Evolutionary conservation across 192 early-diverging fungal species (phyloP).

Genomic region (Diversispora epigaea): DNA sequence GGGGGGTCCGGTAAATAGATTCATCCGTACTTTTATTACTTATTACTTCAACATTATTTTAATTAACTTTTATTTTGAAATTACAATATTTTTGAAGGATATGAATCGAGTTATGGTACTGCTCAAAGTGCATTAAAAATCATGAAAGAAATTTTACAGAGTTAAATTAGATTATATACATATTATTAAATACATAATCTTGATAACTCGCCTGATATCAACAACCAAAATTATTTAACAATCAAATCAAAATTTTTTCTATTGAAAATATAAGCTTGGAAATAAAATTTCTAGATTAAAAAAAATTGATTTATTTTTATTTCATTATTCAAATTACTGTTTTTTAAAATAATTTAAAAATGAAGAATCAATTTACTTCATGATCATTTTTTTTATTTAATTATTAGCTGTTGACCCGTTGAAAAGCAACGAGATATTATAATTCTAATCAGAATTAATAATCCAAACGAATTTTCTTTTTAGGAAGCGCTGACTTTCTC

Average conservation of each 20-base stretch:
- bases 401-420: neutral
- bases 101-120: conserved; percentile 63
- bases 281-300: conserved; percentile 11
- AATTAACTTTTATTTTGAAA: neutral
- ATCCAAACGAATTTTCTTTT: neutral
- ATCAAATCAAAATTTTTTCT: neutral
- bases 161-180: conserved; percentile 12
- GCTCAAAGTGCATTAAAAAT: conserved; percentile 46
- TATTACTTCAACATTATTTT: neutral
- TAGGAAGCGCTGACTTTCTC: neutral
- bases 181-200: conserved; percentile 7
- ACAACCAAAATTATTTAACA: conserved; percentile 8
- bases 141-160: conserved; percentile 38
- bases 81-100: conserved; percentile 36
- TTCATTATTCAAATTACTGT: conserved; percentile 10
- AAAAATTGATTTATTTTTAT: conserved; percentile 12
- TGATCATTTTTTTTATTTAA: conserved; percentile 3
- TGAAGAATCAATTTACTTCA: neutral
- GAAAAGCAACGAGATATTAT: conserved; percentile 6
- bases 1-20: conserved; percentile 56
- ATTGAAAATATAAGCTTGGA: conserved; percentile 7
- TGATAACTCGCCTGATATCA: neutral
- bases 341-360: neutral
- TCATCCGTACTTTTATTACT: conserved; percentile 16
- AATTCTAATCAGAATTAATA: conserved; percentile 2